phyloP scores from a whole-genome alignment of 2,329 filamentous ascomycete genomes.

The Diaporthe ampelina region DNA sequence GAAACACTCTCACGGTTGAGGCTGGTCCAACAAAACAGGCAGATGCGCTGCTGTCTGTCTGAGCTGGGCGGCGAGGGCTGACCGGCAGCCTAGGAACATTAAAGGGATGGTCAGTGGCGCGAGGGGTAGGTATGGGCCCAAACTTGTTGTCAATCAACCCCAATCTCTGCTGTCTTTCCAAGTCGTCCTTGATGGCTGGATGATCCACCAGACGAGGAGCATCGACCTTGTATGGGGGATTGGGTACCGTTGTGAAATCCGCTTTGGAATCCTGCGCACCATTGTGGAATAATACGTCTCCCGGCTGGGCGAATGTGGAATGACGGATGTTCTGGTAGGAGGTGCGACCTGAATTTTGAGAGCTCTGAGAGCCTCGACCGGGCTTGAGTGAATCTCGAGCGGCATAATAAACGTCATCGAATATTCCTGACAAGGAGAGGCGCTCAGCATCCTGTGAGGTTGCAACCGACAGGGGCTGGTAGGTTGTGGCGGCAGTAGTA shows the following conservation, averaged over 20 bases:
- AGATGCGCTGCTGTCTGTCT: slow-evolving; percentile 4
- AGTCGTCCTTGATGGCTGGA: slow-evolving; percentile 25
- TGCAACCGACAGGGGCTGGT: slow-evolving; percentile 35
- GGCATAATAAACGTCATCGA: slow-evolving; percentile 37
- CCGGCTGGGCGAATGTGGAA: background rate
- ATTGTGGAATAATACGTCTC: background rate
- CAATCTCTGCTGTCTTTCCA: slow-evolving; percentile 2
- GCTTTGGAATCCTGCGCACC: background rate
- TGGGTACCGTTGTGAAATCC: background rate
- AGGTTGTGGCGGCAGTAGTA: background rate
- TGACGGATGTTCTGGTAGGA: background rate
- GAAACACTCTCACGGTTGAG: background rate
- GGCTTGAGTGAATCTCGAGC: slow-evolving; percentile 13
- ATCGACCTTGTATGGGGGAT: background rate
- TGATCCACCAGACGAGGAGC: slow-evolving; percentile 27
- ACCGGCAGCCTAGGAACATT: slow-evolving; percentile 4
- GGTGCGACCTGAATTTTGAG: slow-evolving; percentile 15
- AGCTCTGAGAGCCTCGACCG: slow-evolving; percentile 24
- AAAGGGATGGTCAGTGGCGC: background rate
- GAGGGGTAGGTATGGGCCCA: background rate
- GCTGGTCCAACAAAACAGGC: slow-evolving; percentile 1
- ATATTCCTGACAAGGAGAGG: slow-evolving; percentile 37
- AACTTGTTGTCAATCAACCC: background rate
- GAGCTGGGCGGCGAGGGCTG: slow-evolving; percentile 21
- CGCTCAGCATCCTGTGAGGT: slow-evolving; percentile 33